Evolutionary conservation across 345 rosid genomes (phyloP), one percentile per base, ranked within the genome.

Genomic region (Euphorbia peplus): DNA sequence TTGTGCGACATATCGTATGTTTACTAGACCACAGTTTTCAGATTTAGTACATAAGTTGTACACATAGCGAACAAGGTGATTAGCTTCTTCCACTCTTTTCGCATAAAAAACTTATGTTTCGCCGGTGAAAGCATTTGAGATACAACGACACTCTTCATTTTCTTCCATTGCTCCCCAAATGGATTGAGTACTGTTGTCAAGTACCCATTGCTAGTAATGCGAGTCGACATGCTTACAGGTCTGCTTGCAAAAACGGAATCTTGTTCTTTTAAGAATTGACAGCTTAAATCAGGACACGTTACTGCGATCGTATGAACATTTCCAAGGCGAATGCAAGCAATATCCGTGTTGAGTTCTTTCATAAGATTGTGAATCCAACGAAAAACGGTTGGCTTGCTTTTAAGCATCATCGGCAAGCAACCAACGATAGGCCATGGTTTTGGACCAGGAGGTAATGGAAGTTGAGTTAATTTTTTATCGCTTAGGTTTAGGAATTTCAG

Each of bases 391-490:
- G 87, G 87, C 71, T 74, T 74, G 54, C 74, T 82, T 13, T 0
- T 26, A 0, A 79, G 21, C 77, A 79, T 71, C 75, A 82, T n/a
- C 77, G 75, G 37, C 3, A 32, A 2, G 75, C 39, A 76, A 21
- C 86, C 85, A n/a, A 83, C 56, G 19, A 85, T 0, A 2, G 89
- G 82, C 86, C 86, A 78, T 44, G 79, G 64, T 37, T 70, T 79
- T 0, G 83, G 83, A 0, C 84, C 77, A 0, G 83, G 84, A 26
- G 84, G 88, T 10, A 65, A 15, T 28, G 24, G 37, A 13, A 13
- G 21, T 58, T 29, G 18, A n/a, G 4, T 58, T n/a, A 9, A 28
- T 32, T 3, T n/a, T n/a, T n/a, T n/a, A n/a, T n/a, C n/a, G n/a
- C n/a, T 2, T 32, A 32, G 37, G 37, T 32, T 32, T 3, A 32